Base-by-base conservation (phyloP, 257 asterid species). In the Penstemon davidsonii region DNA sequence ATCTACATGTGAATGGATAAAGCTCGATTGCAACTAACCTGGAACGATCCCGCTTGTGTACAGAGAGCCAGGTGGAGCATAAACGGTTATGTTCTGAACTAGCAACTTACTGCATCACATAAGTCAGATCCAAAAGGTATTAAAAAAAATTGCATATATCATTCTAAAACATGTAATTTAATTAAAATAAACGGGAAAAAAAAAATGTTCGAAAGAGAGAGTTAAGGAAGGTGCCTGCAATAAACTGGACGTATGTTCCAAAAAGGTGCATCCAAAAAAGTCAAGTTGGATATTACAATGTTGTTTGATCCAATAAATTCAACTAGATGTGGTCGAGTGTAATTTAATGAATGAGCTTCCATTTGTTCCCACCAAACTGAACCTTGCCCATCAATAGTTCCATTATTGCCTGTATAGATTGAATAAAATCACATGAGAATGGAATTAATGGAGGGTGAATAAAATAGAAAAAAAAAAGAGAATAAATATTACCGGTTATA, bases 231-330 rank as follows among this genome's bases (percentile, higher is more conserved):
- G 59, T 68, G 84, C 95, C 92, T 88, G 86, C 90, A 80, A 73
- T 88, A 88, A 6, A 88, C 92, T 5, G 95, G 95, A 73, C 85
- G 95, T 64, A 88, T 65, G 70, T 86, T 86, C 92, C 96, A 88
- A 70, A 81, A 86, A 1, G 90, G 92, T 8, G 92, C 84, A 76
- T 86, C 79, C 76, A 76, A 64, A 80, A 88, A 80, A 7, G 70
- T 78, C 65, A 86, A 3, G 72, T 86, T 72, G 64, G 92, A 82
- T 76, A 88, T 86, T 3, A 79, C 77, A 54, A 87, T 76, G 12
- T 75, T 59, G 65, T 72, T 75, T 71, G 95, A 83, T 70, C 85
- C 83, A 85, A 80, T 80, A 43, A 87, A 51, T 63, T 85, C 90
- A 67, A 87, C 68, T 12, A 85, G 42, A 61, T 67, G 67, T 41